Evolutionary conservation across 2,329 filamentous ascomycete genomes (phyloP), one percentile per base, ranked within the genome.

Genomic region (Fusarium oligoseptatum): DNA sequence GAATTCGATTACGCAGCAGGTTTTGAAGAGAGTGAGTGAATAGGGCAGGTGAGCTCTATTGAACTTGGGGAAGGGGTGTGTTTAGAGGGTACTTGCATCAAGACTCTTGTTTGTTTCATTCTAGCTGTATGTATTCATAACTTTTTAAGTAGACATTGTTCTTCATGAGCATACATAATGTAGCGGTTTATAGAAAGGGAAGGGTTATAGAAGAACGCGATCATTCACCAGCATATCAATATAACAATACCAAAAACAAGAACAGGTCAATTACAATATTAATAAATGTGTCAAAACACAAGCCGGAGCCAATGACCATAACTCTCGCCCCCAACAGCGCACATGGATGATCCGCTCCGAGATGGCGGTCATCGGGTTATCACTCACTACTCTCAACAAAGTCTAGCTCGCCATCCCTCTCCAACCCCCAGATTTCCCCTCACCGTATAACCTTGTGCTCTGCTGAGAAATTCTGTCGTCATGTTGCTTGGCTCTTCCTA

Each of bases 371-470:
- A 50, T 29, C 4, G 45, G 45, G 5, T 1, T 12, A 10, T 29
- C 55, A 39, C 66, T 56, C 66, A 24, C 70, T 60, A 12, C 24
- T 6, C 37, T 73, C 3, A 62, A 62, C 32, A 2, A 12, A 37
- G 24, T 15, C 24, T 45, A 41, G 58, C 20, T 41, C 27, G 10
- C 27, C 20, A 8, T 56, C 4, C 9, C 15, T 8, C 27, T 11
- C 14, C 7, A 29, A 17, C 60, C 15, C 60, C 15, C 11, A 29
- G 22, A 14, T 37, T 24, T 45, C 29, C 24, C 24, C 29, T 34
- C 60, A 22, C 41, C 20, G 12, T n/a, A n/a, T 24, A 60, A 48
- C 32, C 20, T 34, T n/a, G 15, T 17, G n/a, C 32, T 36, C 41
- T 12, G 14, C 10, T 17, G 41, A 17, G 48, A 14, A 34, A 22